phyloP scores from a whole-genome alignment of 768 basidiomycete genomes.

The Russula virescens region DNA sequence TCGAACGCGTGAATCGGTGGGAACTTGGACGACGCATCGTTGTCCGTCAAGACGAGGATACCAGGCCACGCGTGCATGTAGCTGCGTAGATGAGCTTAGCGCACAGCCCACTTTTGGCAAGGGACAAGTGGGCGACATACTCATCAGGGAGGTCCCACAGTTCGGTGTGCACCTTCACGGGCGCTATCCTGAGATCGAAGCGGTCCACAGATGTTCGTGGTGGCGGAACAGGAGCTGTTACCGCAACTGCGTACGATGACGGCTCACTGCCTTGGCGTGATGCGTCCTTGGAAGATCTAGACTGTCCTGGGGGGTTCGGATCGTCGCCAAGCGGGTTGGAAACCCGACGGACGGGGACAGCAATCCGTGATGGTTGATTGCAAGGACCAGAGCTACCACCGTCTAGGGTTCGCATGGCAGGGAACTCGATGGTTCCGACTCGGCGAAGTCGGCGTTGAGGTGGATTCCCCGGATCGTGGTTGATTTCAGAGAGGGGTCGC shows the following conservation, averaged over 20 bases:
- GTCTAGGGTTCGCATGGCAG: background rate
- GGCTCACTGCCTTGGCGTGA: background rate
- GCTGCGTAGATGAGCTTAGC: conserved; percentile 1
- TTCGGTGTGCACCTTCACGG: conserved; percentile 18
- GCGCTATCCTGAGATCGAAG: conserved; percentile 21
- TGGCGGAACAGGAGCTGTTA: background rate
- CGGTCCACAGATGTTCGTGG: conserved; percentile 17
- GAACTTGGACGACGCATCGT: background rate
- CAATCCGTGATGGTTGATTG: conserved; percentile 4
- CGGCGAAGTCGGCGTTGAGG: conserved; percentile 22
- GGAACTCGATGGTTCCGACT: conserved; percentile 22
- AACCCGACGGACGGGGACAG: background rate
- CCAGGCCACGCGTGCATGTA: conserved; percentile 19
- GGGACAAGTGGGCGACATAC: conserved; percentile 10
- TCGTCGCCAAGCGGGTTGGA: background rate
- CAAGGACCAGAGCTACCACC: background rate
- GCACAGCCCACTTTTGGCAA: background rate
- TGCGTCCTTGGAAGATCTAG: background rate
- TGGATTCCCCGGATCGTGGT: conserved; percentile 5
- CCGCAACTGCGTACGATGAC: conserved; percentile 4
- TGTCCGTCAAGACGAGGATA: conserved; percentile 21
- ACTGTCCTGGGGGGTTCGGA: background rate
- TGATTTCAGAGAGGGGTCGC: conserved; percentile 22
- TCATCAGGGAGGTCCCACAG: conserved; percentile 24
- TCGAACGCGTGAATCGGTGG: conserved; percentile 16